Conservation (phyloP, 257 asterid genomes). For the Haberlea rhodopensis region DNA sequence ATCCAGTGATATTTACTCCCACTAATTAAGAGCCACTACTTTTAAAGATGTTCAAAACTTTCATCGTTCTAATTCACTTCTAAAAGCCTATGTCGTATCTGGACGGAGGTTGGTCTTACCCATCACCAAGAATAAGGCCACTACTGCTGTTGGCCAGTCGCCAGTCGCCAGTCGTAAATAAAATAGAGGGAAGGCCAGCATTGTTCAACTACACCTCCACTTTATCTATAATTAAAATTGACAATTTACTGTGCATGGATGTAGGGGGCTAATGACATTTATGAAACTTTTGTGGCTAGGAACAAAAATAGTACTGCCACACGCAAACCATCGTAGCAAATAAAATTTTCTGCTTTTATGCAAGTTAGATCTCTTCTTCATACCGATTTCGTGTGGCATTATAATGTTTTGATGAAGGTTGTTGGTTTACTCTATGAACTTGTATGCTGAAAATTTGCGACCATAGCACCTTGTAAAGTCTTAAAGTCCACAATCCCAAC, state of each 20-base stretch:
- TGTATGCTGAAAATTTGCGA: background rate
- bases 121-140: background rate
- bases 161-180: background rate
- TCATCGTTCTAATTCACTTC: background rate
- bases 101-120: no score
- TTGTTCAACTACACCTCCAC: background rate
- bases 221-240: background rate
- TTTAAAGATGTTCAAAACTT: background rate
- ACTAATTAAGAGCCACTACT: background rate
- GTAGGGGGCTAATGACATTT: background rate
- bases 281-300: background rate
- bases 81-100: no score
- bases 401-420: background rate
- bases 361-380: background rate
- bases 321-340: background rate
- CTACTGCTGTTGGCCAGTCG: no score
- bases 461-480: background rate
- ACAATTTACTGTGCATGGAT: background rate
- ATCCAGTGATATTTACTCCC: background rate
- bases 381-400: background rate
- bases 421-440: background rate
- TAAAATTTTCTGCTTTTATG: no score
- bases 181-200: background rate
- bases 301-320: background rate
- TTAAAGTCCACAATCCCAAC: background rate